These are phyloP conservation scores for Nakazawaea ernobii DNA, from an alignment of 805 yeast species.

Conservation along the genomic window DNA sequence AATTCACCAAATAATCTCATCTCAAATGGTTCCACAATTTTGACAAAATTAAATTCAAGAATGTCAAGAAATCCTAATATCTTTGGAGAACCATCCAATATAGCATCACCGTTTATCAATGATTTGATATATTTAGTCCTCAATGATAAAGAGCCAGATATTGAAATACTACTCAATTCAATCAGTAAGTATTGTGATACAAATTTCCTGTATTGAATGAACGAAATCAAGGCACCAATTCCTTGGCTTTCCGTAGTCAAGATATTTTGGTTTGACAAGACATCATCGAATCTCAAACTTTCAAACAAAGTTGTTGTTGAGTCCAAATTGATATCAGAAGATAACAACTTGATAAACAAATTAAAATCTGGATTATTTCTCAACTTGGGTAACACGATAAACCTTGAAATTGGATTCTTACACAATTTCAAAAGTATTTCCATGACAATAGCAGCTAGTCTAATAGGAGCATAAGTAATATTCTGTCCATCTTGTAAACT, in stretches of 20 bases:
- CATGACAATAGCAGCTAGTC: slow-evolving; percentile 51
- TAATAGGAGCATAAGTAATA: slow-evolving; percentile 49
- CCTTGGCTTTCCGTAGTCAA: slow-evolving; percentile 30
- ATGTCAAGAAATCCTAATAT: slow-evolving; percentile 67
- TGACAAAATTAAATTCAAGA: slow-evolving; percentile 47
- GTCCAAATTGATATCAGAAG: slow-evolving; percentile 50
- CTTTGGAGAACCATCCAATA: slow-evolving; percentile 57
- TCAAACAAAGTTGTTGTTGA: slow-evolving; percentile 48
- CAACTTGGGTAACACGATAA: slow-evolving; percentile 43
- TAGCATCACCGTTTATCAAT: slow-evolving; percentile 45
- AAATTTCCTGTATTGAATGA: slow-evolving; percentile 54
- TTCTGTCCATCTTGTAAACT: slow-evolving; percentile 28
- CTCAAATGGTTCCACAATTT: slow-evolving; percentile 37
- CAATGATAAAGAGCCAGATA: slow-evolving; percentile 42
- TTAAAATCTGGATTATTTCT: slow-evolving; percentile 33
- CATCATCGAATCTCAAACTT: slow-evolving; percentile 36
- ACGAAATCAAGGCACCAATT: slow-evolving; percentile 52
- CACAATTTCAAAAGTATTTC: slow-evolving; percentile 61
- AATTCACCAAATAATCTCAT: slow-evolving; percentile 26
- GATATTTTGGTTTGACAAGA: slow-evolving; percentile 21
- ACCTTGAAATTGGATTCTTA: slow-evolving; percentile 49
- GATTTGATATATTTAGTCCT: slow-evolving; percentile 45
- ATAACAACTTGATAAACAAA: slow-evolving; percentile 47
- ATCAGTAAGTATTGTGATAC: slow-evolving; percentile 62
- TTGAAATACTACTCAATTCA: slow-evolving; percentile 59